Conservation (phyloP, 345 rosid species). For the Hibiscus syriacus region DNA sequence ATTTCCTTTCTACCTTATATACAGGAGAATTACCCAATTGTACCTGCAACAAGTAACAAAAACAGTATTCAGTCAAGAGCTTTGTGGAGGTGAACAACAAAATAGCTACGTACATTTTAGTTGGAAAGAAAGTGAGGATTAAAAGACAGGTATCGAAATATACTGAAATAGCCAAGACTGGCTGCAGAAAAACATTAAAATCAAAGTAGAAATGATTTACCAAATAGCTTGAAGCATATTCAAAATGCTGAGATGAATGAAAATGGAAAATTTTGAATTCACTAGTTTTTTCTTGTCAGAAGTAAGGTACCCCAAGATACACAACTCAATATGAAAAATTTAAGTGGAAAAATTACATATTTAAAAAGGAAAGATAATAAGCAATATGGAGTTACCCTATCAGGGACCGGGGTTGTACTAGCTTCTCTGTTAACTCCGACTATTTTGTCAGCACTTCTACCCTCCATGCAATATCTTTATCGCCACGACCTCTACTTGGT, state of each 20-base stretch:
- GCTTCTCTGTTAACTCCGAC: slow-evolving; percentile 77
- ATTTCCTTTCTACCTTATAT: slow-evolving; percentile 73
- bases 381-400: slow-evolving; percentile 46
- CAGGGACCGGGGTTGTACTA: slow-evolving; percentile 73
- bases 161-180: background rate
- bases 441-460: slow-evolving; percentile 66
- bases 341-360: background rate
- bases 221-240: background rate
- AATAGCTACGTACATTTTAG: background rate
- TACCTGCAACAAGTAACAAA: slow-evolving; percentile 39
- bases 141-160: background rate
- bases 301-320: background rate
- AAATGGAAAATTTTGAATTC: background rate
- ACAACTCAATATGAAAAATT: background rate
- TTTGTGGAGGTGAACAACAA: background rate
- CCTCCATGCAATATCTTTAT: slow-evolving; percentile 73
- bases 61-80: background rate
- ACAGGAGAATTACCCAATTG: slow-evolving; percentile 87
- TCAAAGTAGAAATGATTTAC: background rate
- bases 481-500: slow-evolving; percentile 65
- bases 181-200: background rate
- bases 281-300: background rate
- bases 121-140: background rate
- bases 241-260: slow-evolving; percentile 1
- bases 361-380: background rate